These are phyloP conservation scores for Candida orba DNA, from an alignment of 805 yeast genomes.

Conservation along the genomic window DNA sequence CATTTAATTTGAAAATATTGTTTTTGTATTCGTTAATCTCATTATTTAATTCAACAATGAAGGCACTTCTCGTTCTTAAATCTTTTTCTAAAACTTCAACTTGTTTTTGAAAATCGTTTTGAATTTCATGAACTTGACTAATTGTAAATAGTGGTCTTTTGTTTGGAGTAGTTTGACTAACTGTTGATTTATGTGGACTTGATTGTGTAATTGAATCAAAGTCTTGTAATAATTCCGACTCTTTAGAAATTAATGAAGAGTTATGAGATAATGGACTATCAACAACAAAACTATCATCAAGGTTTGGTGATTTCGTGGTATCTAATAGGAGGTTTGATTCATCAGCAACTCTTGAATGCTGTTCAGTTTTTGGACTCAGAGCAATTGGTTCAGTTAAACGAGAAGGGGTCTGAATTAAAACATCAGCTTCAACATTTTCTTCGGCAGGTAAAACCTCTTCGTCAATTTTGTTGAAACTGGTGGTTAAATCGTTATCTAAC, in stretches of 20 bases:
- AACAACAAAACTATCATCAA: slow-evolving; percentile 14
- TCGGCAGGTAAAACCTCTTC: background rate
- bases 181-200: slow-evolving; percentile 1
- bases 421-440: background rate
- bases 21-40: slow-evolving; percentile 12
- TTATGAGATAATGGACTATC: slow-evolving; percentile 17
- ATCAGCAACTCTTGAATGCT: slow-evolving; percentile 17
- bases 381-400: slow-evolving; percentile 27
- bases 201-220: slow-evolving; percentile 4
- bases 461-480: slow-evolving; percentile 7
- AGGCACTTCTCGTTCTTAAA: slow-evolving; percentile 14
- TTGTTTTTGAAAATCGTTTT: slow-evolving; percentile 19
- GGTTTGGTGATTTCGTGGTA: slow-evolving; percentile 14
- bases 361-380: slow-evolving; percentile 25
- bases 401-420: slow-evolving; percentile 19
- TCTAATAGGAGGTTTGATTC: slow-evolving; percentile 15
- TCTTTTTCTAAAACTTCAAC: slow-evolving; percentile 16
- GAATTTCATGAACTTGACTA: slow-evolving; percentile 22
- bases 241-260: slow-evolving; percentile 3
- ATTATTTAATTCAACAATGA: slow-evolving; percentile 13
- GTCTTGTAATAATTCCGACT: slow-evolving; percentile 5
- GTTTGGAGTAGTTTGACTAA: slow-evolving; percentile 13
- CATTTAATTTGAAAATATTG: slow-evolving; percentile 15
- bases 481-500: slow-evolving; percentile 4
- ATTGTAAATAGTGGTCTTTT: slow-evolving; percentile 24